These are phyloP conservation scores for Aureobasidium musti DNA, from an alignment of 2,329 filamentous ascomycete species.

Conservation along the genomic window DNA sequence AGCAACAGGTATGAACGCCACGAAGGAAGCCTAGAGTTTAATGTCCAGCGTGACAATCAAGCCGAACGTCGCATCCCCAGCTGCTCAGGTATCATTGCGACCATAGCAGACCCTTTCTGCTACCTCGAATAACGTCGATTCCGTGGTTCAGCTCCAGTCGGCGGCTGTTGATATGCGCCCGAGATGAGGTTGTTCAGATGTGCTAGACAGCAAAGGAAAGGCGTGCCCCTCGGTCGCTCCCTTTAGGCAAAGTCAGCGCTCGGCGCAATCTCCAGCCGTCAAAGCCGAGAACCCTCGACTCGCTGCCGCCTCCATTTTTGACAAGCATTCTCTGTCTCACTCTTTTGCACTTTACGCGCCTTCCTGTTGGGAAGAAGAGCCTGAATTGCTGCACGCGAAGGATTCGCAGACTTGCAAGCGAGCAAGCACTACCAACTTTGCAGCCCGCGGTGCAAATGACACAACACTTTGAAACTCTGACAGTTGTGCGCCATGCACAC, in stretches of 20 bases:
- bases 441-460: not conserved
- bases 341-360: constrained; percentile 2
- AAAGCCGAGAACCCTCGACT: not conserved
- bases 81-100: constrained; percentile 1
- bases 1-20: constrained; percentile 12
- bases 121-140: constrained; percentile 9
- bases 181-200: constrained; percentile 13
- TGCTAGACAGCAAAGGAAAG: constrained; percentile 23
- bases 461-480: constrained; percentile 1
- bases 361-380: not conserved
- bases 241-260: constrained; percentile 4
- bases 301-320: constrained; percentile 10
- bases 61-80: constrained; percentile 24
- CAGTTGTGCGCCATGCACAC: not conserved
- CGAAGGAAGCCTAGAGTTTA: constrained; percentile 24
- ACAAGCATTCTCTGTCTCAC: not conserved
- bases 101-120: constrained; percentile 9
- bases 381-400: not conserved
- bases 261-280: constrained; percentile 19
- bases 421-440: not conserved
- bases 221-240: constrained; percentile 5
- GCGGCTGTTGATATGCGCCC: constrained; percentile 7
- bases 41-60: constrained; percentile 19
- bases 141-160: constrained; percentile 18
- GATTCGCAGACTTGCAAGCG: constrained; percentile 8